Evolutionary conservation across 305 asterid species (phyloP).

Genomic region (Ajuga reptans): DNA sequence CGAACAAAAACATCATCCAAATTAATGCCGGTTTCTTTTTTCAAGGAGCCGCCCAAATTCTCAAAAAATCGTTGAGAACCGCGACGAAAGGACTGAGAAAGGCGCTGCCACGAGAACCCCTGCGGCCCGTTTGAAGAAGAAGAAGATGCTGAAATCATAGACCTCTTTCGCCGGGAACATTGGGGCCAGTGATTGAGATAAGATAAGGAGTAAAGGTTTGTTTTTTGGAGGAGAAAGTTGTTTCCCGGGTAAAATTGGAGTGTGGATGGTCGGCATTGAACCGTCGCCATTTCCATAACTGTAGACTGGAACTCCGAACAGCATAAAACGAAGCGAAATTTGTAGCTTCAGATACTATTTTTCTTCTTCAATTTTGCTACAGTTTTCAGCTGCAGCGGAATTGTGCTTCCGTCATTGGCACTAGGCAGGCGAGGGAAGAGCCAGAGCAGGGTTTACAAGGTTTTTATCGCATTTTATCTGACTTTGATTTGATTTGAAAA

Average conservation of each 20-base stretch:
- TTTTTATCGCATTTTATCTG: neutral
- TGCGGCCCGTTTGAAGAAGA: conserved; percentile 41
- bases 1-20: conserved; percentile 35
- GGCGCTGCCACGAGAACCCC: conserved; percentile 63
- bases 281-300: conserved; percentile 30
- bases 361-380: neutral
- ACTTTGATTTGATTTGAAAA: neutral
- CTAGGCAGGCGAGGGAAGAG: neutral
- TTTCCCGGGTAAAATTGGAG: conserved; percentile 23
- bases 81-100: conserved; percentile 49
- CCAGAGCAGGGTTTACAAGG: conserved; percentile 29
- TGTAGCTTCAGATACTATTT: neutral
- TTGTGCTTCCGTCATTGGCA: conserved; percentile 5
- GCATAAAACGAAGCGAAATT: neutral
- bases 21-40: conserved; percentile 64
- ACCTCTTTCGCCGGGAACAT: conserved; percentile 45
- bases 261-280: conserved; percentile 32
- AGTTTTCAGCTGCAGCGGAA: conserved; percentile 8
- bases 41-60: conserved; percentile 56
- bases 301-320: neutral
- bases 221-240: conserved; percentile 22
- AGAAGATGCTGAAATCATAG: conserved; percentile 44
- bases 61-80: conserved; percentile 55
- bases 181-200: conserved; percentile 26
- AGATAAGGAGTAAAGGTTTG: conserved; percentile 20